Conservation (phyloP, 495 filamentous ascomycete species). For the Penicillium verhagenii region DNA sequence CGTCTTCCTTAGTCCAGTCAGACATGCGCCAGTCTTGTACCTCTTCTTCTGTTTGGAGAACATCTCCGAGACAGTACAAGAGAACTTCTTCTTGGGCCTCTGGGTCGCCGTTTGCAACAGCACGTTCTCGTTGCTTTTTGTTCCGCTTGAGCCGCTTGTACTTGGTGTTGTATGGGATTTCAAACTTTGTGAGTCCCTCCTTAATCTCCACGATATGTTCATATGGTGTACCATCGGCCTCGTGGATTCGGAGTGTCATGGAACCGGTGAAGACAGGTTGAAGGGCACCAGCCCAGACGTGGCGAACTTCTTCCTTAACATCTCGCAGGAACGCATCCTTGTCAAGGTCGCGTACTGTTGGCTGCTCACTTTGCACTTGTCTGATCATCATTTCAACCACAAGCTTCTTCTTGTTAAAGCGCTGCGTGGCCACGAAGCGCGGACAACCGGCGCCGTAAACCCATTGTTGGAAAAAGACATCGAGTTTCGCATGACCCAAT, state of each 20-base stretch:
- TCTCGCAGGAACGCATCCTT: conserved; percentile 78
- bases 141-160: conserved; percentile 97
- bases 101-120: conserved; percentile 61
- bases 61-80: conserved; percentile 90
- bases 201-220: conserved; percentile 97
- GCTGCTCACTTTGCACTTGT: conserved; percentile 67
- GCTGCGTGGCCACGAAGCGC: conserved; percentile 75
- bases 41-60: conserved; percentile 79
- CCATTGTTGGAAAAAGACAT: conserved; percentile 92
- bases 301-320: conserved; percentile 70
- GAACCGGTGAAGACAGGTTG: conserved; percentile 87
- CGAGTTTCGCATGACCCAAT: conserved; percentile 77
- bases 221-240: conserved; percentile 97
- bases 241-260: conserved; percentile 97
- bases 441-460: conserved; percentile 85
- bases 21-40: conserved; percentile 75
- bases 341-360: conserved; percentile 49
- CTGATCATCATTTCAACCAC: conserved; percentile 90
- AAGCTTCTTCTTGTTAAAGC: conserved; percentile 97
- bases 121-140: conserved; percentile 79
- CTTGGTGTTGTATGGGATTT: conserved; percentile 98
- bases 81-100: conserved; percentile 82
- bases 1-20: conserved; percentile 85
- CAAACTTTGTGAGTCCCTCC: conserved; percentile 74
- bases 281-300: conserved; percentile 65